phyloP scores from a whole-genome alignment of 345 rosid species.

The Brassica carinata region DNA sequence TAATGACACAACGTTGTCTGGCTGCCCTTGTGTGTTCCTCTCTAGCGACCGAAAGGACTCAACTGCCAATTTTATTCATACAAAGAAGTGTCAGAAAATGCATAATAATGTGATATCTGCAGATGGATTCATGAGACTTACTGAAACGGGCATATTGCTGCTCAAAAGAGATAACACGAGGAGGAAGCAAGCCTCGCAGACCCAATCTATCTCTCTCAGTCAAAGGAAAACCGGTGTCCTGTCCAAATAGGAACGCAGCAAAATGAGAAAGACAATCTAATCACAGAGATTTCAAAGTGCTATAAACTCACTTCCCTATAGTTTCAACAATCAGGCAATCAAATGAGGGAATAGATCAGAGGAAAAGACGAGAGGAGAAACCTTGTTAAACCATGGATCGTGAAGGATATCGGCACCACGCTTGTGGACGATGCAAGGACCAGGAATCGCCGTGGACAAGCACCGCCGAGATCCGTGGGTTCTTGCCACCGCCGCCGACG shows the following conservation, averaged over 20 bases:
- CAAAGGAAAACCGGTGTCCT: constrained; percentile 96
- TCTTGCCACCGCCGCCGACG: constrained; percentile 37
- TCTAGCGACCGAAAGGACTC: constrained; percentile 87
- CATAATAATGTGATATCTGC: no score
- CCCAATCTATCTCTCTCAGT: constrained; percentile 97
- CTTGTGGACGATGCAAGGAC: constrained; percentile 90
- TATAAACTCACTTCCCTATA: not conserved
- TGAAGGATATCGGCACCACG: constrained; percentile 98
- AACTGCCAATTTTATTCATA: constrained; percentile 48
- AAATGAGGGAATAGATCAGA: not conserved
- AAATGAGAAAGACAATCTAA: not conserved
- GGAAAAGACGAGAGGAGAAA: constrained; percentile 8
- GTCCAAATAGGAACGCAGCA: constrained; percentile 11
- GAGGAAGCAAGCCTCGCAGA: constrained; percentile 92
- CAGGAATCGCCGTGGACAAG: constrained; percentile 79
- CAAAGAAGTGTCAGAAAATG: no score
- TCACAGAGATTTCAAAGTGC: not conserved
- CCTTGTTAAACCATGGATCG: constrained; percentile 99
- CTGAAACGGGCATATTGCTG: constrained; percentile 32
- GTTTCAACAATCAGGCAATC: constrained; percentile 18
- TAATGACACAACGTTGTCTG: constrained; percentile 64
- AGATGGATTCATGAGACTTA: no score
- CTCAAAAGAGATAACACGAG: constrained; percentile 86
- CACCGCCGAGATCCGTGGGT: constrained; percentile 58
- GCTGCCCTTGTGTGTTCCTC: constrained; percentile 72